Evolutionary conservation across 768 basidiomycete species (phyloP).

Genomic region (Tephrocybe rancida): DNA sequence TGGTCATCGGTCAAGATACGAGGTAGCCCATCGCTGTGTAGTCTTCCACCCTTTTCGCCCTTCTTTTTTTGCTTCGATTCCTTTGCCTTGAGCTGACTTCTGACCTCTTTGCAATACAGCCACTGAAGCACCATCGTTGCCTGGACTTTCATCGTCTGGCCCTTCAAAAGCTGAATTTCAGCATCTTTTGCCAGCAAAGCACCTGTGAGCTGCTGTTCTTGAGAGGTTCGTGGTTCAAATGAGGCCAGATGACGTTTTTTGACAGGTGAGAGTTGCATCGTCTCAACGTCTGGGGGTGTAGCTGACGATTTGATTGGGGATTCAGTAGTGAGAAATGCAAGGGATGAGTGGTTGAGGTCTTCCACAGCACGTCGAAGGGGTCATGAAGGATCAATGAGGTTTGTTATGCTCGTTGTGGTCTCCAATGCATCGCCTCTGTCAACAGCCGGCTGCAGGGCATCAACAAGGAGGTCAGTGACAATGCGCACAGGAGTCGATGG

Average conservation of each 20-base stretch:
- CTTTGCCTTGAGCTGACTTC: neutral
- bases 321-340: conserved; percentile 1
- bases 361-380: neutral
- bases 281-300: neutral
- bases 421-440: too few species aligned
- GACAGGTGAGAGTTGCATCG: neutral
- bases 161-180: neutral
- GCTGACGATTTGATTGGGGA: conserved; percentile 6
- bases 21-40: neutral
- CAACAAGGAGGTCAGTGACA: neutral
- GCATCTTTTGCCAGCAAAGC: neutral
- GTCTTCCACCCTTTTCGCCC: neutral
- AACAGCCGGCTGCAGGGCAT: neutral
- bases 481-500: conserved; percentile 18
- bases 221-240: neutral
- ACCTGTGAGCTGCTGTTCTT: neutral
- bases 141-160: neutral
- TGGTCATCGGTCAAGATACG: neutral
- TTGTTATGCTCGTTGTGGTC: neutral
- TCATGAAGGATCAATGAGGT: neutral
- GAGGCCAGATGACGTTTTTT: neutral
- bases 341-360: neutral
- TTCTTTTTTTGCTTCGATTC: conserved; percentile 2
- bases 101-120: neutral
- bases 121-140: conserved; percentile 6